A percentile compares a stretch with the other conserved stretches of the same genome.
Evolutionary conservation across 2,329 filamentous ascomycete genomes (phyloP).

Genomic region (Fusarium subglutinans): DNA sequence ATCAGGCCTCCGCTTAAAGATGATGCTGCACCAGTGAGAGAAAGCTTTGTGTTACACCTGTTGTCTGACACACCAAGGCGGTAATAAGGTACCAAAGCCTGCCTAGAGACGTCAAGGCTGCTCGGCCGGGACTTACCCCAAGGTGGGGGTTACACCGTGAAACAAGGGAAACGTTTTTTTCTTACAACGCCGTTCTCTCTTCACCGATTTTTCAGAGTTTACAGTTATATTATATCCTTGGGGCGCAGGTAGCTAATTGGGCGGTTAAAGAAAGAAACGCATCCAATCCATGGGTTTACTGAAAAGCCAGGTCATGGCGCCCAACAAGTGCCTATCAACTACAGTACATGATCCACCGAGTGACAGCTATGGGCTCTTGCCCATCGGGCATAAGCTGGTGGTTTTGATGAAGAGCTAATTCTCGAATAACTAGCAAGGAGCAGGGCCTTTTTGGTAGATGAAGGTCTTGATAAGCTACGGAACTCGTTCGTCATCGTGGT

Average conservation of each 20-base stretch:
- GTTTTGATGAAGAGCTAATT: no score
- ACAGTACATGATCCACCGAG: not conserved
- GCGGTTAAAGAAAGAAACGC: not conserved
- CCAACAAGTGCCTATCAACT: not conserved
- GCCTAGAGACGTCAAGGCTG: not conserved
- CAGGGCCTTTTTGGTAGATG: no score
- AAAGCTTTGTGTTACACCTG: not conserved
- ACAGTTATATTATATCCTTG: not conserved
- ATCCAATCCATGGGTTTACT: not conserved
- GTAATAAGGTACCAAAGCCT: not conserved
- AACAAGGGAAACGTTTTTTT: not conserved
- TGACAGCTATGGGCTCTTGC: not conserved
- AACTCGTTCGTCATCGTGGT: no score
- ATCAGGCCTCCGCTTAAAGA: not conserved
- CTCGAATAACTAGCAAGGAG: no score
- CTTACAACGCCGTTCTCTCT: not conserved
- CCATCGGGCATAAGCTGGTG: no score
- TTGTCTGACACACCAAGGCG: not conserved
- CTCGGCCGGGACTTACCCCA: not conserved
- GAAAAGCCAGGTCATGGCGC: not conserved
- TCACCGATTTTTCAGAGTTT: not conserved
- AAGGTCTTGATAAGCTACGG: no score
- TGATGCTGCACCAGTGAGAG: not conserved
- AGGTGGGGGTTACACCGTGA: not conserved
- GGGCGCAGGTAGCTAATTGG: not conserved